Evolutionary conservation across 2,329 filamentous ascomycete species (phyloP), one percentile per base, ranked within the genome.

Genomic region (Dactylella cylindrospora): DNA sequence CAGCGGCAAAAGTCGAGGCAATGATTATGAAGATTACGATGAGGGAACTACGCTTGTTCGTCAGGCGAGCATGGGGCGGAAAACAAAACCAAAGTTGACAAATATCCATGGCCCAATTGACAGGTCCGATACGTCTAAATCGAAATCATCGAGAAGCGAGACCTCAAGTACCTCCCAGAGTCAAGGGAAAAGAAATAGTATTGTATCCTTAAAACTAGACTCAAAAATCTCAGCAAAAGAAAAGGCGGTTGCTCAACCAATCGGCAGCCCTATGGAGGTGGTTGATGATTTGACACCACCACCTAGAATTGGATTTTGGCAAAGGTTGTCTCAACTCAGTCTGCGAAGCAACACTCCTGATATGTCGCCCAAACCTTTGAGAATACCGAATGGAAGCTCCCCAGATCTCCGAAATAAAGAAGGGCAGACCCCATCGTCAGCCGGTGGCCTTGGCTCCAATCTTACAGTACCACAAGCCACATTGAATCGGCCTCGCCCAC

Each of bases 41-140:
- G 55, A 67, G 15, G 66, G 67, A n/a, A 65, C 67, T 19, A 67
- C 66, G 7, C 72, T 85, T 17, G 81, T 84, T 7, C 75, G 81
- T 54, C 83, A 77, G 66, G 82, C 81, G 12, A 84, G 81, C 68
- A 70, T 84, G 43, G 82, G 81, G 9, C 82, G 81, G 69, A 78
- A 79, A 67, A 80, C 76, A 13, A 83, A 79, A 67, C 80, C 79
- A 3, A 74, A 83, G 35, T 75, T 84, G 12, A 79, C 73, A 33
- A 77, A 77, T 2, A 76, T 68, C 25, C 45, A 44, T 38, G 66
- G 15, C 60, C 65, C 46, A 65, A 65, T 50, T 66, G 68, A 65
- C 70, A 64, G 40, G 22, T 66, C 19, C 68, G 74, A 26, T 22
- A 65, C 36, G 13, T 38, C 46, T 15, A 54, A 38, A 28, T 51